Evolutionary conservation across 768 basidiomycete genomes (phyloP).

Genomic region (Lactarius sanguifluus): DNA sequence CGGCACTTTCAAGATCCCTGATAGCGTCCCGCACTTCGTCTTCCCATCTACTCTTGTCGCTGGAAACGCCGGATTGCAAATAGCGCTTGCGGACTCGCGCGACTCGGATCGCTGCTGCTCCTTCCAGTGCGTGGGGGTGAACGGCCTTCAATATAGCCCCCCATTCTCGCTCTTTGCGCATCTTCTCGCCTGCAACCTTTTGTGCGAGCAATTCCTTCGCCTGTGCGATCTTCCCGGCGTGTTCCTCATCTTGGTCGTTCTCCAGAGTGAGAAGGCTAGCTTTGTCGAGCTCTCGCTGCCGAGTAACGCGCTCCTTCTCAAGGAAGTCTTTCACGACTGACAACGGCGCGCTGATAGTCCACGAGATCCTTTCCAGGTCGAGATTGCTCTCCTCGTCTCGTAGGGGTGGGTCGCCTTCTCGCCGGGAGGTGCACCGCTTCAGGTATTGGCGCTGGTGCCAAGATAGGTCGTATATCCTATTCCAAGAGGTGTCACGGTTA

Average conservation of each 20-base stretch:
- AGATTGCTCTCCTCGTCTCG: slow-evolving; percentile 46
- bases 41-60: slow-evolving; percentile 60
- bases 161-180: slow-evolving; percentile 67
- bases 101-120: slow-evolving; percentile 50
- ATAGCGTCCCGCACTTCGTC: slow-evolving; percentile 56
- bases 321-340: slow-evolving; percentile 50
- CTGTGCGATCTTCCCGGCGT: slow-evolving; percentile 42
- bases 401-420: slow-evolving; percentile 47
- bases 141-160: slow-evolving; percentile 51
- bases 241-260: slow-evolving; percentile 22
- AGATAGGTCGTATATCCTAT: slow-evolving; percentile 56
- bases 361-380: slow-evolving; percentile 47
- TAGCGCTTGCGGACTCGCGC: slow-evolving; percentile 56
- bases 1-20: slow-evolving; percentile 52
- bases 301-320: slow-evolving; percentile 34
- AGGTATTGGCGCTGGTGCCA: slow-evolving; percentile 70
- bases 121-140: slow-evolving; percentile 53
- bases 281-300: slow-evolving; percentile 28
- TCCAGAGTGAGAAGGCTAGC: slow-evolving; percentile 24
- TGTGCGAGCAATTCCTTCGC: slow-evolving; percentile 54
- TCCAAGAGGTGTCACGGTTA: slow-evolving; percentile 63
- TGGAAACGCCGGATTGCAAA: slow-evolving; percentile 54
- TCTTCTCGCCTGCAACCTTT: slow-evolving; percentile 63
- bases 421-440: slow-evolving; percentile 46
- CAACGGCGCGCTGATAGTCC: slow-evolving; percentile 56